Base-by-base conservation (phyloP, 164 flowering plant species). In the Stephania japonica region DNA sequence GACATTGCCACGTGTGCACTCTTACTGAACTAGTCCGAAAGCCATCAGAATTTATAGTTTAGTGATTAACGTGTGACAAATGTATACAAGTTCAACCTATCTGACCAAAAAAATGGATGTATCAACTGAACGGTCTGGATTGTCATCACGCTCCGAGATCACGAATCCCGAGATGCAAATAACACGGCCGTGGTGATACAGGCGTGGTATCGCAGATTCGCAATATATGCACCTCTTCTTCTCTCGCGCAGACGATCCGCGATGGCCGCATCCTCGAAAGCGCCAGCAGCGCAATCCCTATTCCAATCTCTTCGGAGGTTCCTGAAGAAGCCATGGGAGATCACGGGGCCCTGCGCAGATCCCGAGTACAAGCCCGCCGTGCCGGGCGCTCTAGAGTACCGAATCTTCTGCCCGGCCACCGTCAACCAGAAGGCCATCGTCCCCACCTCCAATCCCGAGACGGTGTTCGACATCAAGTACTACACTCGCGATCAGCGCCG, bases 271-370 rank as follows among this genome's bases (percentile, higher is more conserved):
- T 59, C 75, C 26, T 21, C 75, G n/a, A 13, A 56, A 16, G 62
- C 72, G 5, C 67, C 83, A 2, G 65, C 79, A 4, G 70, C 80
- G 23, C 83, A 87, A 75, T 86, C 93, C 23, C 12, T 84, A 56
- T 10, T 89, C 68, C 92, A 88, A 73, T 77, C 87, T 69, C 86
- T 93, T 26, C 84, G 71, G 65, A 82, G 88, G 0, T 93, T 70
- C 88, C 41, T 90, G 53, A 93, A 88, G 84, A 87, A 88, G 65
- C 97, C 98, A 16, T 93, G 98, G 96, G 93, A 91, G 83, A 80
- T 87, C 78, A 91, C 96, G 2, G 98, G 98, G 0, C 97, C 97
- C 0, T 85, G 90, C 80, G 81, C 97, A 23, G 63, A 74, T 50
- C 98, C 96, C 16, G 98, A 93, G 75, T 93, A 89, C 86, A 78